These are phyloP conservation scores for Rhododendron kiyosumense DNA, from an alignment of 148 eudicot species.

Conservation along the genomic window DNA sequence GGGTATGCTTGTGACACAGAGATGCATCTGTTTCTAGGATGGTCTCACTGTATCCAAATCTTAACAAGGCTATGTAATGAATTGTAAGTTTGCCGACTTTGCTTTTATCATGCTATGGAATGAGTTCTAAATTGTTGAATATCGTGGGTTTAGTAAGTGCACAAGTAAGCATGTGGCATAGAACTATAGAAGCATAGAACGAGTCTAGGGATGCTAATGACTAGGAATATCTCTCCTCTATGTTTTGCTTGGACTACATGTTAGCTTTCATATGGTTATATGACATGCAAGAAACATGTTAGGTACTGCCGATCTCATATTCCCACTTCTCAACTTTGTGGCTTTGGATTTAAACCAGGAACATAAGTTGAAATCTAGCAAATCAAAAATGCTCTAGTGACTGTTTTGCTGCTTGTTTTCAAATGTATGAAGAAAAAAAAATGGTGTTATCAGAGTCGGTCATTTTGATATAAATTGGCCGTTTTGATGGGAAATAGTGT, in stretches of 20 bases:
- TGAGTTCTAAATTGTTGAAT: neutral
- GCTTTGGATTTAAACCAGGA: neutral
- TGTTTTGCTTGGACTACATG: neutral
- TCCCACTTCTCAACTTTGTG: neutral
- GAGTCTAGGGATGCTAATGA: neutral
- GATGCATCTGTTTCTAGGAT: neutral
- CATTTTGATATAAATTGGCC: neutral
- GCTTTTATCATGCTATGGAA: neutral
- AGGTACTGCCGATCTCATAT: neutral
- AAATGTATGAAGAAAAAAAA: neutral
- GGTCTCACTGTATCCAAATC: neutral
- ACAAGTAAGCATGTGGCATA: neutral
- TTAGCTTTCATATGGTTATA: neutral
- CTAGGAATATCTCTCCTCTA: neutral
- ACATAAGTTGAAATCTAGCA: neutral
- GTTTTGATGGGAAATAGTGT: too few relatives aligned
- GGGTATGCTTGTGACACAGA: neutral
- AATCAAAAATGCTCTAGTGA: neutral
- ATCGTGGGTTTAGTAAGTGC: neutral
- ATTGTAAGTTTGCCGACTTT: neutral
- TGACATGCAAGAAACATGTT: neutral
- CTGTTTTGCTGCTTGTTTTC: neutral
- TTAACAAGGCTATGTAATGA: neutral
- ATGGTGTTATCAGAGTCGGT: neutral
- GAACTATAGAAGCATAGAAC: neutral